These are phyloP conservation scores for Sporisorium exsertum DNA, from an alignment of 1,284 basidiomycete genomes.

Conservation along the genomic window DNA sequence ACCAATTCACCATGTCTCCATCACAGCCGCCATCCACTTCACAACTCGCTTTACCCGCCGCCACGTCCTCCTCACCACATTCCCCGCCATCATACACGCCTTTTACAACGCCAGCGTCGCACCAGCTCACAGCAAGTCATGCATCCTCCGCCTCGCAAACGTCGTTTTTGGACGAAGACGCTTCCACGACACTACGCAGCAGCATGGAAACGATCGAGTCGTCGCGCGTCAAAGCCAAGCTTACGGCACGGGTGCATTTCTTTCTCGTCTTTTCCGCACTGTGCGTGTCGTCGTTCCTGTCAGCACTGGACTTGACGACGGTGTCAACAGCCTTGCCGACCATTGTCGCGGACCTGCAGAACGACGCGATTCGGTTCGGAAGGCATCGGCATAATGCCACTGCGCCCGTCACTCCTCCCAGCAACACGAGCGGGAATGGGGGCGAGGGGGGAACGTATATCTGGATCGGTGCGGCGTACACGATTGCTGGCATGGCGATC, in stretches of 20 bases:
- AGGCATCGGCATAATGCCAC: slow-evolving; percentile 10
- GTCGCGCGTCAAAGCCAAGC: neutral
- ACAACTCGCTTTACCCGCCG: no score
- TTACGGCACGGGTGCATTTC: slow-evolving; percentile 27
- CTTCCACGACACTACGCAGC: neutral
- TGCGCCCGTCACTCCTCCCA: neutral
- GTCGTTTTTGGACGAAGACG: neutral
- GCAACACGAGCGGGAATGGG: neutral
- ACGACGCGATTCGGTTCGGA: slow-evolving; percentile 25
- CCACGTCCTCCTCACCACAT: neutral
- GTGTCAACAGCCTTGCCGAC: slow-evolving; percentile 48
- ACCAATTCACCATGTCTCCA: neutral
- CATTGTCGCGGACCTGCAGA: slow-evolving; percentile 43
- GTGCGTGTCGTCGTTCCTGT: slow-evolving; percentile 40
- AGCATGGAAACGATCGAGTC: slow-evolving; percentile 5
- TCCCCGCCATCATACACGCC: neutral
- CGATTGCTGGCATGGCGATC: slow-evolving; percentile 43
- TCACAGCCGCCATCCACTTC: neutral
- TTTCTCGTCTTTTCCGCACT: slow-evolving; percentile 35
- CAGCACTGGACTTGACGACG: slow-evolving; percentile 43
- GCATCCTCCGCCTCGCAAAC: neutral
- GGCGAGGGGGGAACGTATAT: slow-evolving; percentile 34
- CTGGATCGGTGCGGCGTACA: slow-evolving; percentile 50
- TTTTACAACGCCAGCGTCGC: neutral
- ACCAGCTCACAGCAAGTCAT: neutral